A percentile compares a stretch with the other conserved stretches of the same genome.
Evolutionary conservation across 108 stramenopile species (phyloP).

Genomic region (Nitzschia putrida): DNA sequence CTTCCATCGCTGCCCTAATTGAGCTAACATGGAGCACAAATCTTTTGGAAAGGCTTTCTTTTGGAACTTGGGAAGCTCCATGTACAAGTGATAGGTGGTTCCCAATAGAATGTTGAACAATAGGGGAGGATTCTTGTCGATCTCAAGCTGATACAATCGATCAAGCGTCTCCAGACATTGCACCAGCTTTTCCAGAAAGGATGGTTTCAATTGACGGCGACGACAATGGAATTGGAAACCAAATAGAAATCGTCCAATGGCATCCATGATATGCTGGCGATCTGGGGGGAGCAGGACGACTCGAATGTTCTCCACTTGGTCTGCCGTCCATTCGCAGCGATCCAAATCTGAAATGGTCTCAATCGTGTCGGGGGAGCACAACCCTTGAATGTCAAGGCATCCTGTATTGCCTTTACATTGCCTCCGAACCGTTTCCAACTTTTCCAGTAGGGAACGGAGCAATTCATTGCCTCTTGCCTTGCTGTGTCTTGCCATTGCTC

Average conservation of each 20-base stretch:
- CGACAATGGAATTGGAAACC: conserved; percentile 1
- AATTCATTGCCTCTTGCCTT: too few relatives aligned
- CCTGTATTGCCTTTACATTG: too few relatives aligned
- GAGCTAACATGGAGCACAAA: background rate
- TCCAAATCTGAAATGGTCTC: too few relatives aligned
- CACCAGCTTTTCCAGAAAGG: conserved; percentile 1
- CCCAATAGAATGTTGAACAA: conserved; percentile 8
- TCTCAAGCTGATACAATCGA: conserved; percentile 1
- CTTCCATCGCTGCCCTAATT: conserved; percentile 8
- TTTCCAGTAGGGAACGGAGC: too few relatives aligned
- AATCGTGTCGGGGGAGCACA: too few relatives aligned
- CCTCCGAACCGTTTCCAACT: too few relatives aligned
- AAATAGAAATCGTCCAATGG: conserved; percentile 2
- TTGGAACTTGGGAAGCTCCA: background rate
- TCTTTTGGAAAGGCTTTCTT: background rate
- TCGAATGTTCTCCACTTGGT: conserved; percentile 1
- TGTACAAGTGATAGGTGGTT: background rate
- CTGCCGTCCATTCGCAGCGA: background rate
- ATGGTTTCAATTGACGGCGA: background rate
- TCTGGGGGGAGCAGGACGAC: background rate
- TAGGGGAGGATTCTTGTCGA: background rate
- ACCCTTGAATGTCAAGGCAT: too few relatives aligned
- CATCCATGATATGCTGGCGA: conserved; percentile 11
- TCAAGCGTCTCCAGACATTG: background rate
- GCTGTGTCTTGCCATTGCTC: too few relatives aligned